A percentile compares a stretch with the other conserved stretches of the same genome.
Evolutionary conservation across 2,329 filamentous ascomycete genomes (phyloP).

Genomic region (Fusarium xyrophilum): DNA sequence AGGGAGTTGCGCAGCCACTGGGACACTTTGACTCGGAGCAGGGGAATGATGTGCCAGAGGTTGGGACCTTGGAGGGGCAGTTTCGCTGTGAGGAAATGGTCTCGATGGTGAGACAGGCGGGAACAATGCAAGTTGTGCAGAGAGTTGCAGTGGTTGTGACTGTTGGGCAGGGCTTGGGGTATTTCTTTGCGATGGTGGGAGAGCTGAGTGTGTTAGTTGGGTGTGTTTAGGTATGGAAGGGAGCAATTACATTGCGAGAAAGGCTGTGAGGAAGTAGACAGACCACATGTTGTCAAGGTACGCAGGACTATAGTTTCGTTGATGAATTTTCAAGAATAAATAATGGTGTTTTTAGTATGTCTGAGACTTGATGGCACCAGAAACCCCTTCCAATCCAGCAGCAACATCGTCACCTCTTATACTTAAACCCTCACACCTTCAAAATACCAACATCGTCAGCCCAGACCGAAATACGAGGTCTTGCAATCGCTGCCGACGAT

Average conservation of each 20-base stretch:
- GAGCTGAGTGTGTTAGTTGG: constrained; percentile 15
- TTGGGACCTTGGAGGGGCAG: constrained; percentile 43
- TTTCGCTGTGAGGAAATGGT: constrained; percentile 44
- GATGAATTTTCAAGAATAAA: no score
- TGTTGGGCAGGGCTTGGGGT: constrained; percentile 43
- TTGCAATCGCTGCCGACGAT: background rate
- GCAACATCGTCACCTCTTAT: background rate
- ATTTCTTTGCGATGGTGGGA: constrained; percentile 7
- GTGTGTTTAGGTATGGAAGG: background rate
- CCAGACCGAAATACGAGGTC: constrained; percentile 1
- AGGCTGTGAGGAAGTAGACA: background rate
- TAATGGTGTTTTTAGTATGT: background rate
- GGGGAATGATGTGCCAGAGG: constrained; percentile 37
- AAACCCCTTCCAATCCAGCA: background rate
- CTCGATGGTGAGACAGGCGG: constrained; percentile 41
- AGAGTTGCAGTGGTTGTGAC: constrained; percentile 43
- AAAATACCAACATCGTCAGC: background rate
- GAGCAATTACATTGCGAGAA: constrained; percentile 13
- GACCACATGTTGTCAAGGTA: constrained; percentile 15
- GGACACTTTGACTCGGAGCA: constrained; percentile 36
- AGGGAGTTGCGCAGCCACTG: constrained; percentile 37
- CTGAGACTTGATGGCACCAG: background rate
- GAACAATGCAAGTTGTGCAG: constrained; percentile 46
- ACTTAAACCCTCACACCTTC: background rate
- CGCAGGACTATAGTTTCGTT: background rate